These are phyloP conservation scores for Comarum palustre DNA, from an alignment of 306 rosid genomes.

Conservation along the genomic window DNA sequence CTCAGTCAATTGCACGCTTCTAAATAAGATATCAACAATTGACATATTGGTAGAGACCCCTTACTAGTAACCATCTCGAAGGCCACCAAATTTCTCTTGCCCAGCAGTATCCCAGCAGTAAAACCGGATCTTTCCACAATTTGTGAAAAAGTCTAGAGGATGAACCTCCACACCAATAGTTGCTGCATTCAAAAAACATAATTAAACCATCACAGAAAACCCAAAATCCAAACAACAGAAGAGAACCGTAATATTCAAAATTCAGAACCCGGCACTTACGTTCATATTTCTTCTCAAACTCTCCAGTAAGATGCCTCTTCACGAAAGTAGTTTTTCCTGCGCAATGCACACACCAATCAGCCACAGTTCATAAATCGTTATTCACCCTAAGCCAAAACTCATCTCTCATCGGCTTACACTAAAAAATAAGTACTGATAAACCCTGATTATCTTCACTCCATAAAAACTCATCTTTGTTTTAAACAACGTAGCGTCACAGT, in stretches of 20 bases:
- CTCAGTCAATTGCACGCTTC: not conserved
- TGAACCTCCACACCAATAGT: conserved; percentile 84
- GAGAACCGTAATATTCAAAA: not conserved
- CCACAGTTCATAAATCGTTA: not conserved
- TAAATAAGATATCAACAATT: not conserved
- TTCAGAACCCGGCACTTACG: conserved; percentile 32
- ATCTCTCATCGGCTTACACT: not conserved
- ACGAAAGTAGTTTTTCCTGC: conserved; percentile 79
- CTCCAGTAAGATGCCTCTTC: conserved; percentile 72
- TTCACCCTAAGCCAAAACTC: not conserved
- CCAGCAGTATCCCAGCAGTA: conserved; percentile 90
- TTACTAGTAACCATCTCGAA: conserved; percentile 82
- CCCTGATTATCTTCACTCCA: no score
- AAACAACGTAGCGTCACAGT: not conserved
- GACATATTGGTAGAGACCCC: conserved; percentile 15
- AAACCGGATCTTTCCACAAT: conserved; percentile 64
- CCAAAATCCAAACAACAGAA: not conserved
- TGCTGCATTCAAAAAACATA: conserved; percentile 36
- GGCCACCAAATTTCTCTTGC: conserved; percentile 77
- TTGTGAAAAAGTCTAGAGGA: conserved; percentile 68
- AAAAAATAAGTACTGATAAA: not conserved
- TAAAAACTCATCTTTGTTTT: not conserved
- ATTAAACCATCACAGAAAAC: not conserved
- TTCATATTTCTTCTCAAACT: conserved; percentile 79
- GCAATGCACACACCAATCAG: not conserved